Percentiles rank a stretch among this genome's conserved stretches.
phyloP scores from a whole-genome alignment of 768 basidiomycete species.

The Boletus coccyginus region DNA sequence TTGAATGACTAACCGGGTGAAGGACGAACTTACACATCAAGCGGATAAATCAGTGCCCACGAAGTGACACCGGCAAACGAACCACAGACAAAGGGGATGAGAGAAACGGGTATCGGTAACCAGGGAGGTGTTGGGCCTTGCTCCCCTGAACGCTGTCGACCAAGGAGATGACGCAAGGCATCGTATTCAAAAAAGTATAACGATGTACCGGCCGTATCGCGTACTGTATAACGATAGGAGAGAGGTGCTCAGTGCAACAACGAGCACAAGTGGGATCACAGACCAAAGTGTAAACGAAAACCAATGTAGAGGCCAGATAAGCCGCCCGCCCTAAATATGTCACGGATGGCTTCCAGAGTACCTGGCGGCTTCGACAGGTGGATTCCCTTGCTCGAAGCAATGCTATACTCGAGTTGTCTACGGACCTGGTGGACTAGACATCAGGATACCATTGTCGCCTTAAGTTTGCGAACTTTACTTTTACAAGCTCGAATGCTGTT shows the following conservation, averaged over 20 bases:
- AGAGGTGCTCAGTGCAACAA: constrained; percentile 1
- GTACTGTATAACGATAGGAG: constrained; percentile 46
- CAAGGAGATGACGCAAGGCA: constrained; percentile 82
- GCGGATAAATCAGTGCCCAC: constrained; percentile 90
- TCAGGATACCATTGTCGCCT: constrained; percentile 6
- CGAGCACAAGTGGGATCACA: constrained; percentile 23
- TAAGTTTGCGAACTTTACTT: constrained; percentile 47
- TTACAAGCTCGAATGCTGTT: constrained; percentile 90
- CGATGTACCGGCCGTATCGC: constrained; percentile 86
- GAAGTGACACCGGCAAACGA: constrained; percentile 87
- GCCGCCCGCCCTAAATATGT: constrained; percentile 68
- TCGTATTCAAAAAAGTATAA: constrained; percentile 96
- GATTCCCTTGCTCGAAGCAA: constrained; percentile 76
- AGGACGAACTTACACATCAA: constrained; percentile 73
- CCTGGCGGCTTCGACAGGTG: constrained; percentile 73
- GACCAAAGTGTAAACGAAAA: constrained; percentile 82
- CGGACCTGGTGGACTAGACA: constrained; percentile 56
- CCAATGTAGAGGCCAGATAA: constrained; percentile 75
- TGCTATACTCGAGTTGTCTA: constrained; percentile 88
- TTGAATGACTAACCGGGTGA: not conserved
- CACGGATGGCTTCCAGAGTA: constrained; percentile 73
- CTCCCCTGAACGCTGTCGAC: constrained; percentile 72
- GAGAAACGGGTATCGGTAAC: constrained; percentile 74
- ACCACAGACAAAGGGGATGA: constrained; percentile 90
- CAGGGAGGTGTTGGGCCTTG: constrained; percentile 81